phyloP scores from a whole-genome alignment of 805 yeast genomes.

The Starmerella asiatica region DNA sequence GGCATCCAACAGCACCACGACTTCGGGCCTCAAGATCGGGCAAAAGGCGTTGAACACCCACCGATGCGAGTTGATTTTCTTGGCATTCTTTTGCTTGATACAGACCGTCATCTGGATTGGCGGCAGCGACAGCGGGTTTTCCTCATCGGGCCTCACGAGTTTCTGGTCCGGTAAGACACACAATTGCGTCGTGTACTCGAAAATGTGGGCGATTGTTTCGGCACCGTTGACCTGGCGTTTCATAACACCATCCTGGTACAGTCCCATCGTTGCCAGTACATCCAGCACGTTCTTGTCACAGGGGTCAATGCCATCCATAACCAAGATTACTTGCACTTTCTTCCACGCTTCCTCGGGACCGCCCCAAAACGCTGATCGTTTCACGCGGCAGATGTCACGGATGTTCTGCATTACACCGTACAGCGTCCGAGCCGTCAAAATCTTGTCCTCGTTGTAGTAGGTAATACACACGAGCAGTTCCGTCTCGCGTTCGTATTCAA shows the following conservation, averaged over 20 bases:
- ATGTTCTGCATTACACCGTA: slow-evolving; percentile 54
- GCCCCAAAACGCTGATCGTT: slow-evolving; percentile 34
- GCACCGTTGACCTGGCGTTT: slow-evolving; percentile 45
- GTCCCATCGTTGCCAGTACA: slow-evolving; percentile 49
- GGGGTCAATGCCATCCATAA: slow-evolving; percentile 53
- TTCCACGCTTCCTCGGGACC: slow-evolving; percentile 47
- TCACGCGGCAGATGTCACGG: slow-evolving; percentile 43
- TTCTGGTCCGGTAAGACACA: slow-evolving; percentile 31
- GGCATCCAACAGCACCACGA: slow-evolving; percentile 46
- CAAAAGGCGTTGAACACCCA: slow-evolving; percentile 59
- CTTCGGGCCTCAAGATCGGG: slow-evolving; percentile 42
- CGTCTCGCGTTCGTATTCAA: slow-evolving; percentile 44
- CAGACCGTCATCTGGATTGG: slow-evolving; percentile 53
- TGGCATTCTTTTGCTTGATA: slow-evolving; percentile 47
- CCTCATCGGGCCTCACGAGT: slow-evolving; percentile 44
- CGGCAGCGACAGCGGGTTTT: slow-evolving; percentile 35
- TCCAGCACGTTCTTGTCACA: slow-evolving; percentile 52
- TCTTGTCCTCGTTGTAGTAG: slow-evolving; percentile 56
- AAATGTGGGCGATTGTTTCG: slow-evolving; percentile 50
- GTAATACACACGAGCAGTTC: slow-evolving; percentile 51
- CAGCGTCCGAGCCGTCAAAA: slow-evolving; percentile 45
- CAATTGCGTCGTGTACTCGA: slow-evolving; percentile 48
- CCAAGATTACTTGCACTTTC: slow-evolving; percentile 48
- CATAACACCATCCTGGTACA: slow-evolving; percentile 54
- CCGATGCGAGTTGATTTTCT: slow-evolving; percentile 53